Conservation (phyloP, 2,329 filamentous ascomycete species). For the Aspergillus ochraceus region DNA sequence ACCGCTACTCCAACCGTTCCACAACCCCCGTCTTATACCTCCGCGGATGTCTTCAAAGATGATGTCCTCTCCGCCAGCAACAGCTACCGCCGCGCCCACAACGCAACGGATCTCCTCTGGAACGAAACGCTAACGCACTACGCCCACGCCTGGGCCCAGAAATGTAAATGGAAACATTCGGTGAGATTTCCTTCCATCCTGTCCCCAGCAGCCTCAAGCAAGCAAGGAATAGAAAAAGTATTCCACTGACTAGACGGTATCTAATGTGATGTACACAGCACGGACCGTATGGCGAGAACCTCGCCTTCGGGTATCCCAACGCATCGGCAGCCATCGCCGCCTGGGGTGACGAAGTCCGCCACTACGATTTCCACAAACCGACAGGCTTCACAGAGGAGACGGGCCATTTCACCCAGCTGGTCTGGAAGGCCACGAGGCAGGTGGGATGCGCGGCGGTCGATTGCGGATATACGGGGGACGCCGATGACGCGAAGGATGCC, state of each 20-base stretch:
- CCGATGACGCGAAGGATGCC: constrained; percentile 1
- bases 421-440: constrained; percentile 64
- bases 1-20: constrained; percentile 27
- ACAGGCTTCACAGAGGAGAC: constrained; percentile 59
- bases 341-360: constrained; percentile 62
- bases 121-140: constrained; percentile 62
- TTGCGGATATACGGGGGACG: constrained; percentile 37
- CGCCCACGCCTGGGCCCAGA: constrained; percentile 52
- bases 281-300: constrained; percentile 72
- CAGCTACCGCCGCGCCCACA: constrained; percentile 63
- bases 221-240: too few species aligned
- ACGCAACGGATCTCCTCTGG: constrained; percentile 61
- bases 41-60: constrained; percentile 42
- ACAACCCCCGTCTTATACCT: constrained; percentile 43
- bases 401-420: constrained; percentile 72
- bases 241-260: too few species aligned
- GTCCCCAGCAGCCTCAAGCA: not conserved
- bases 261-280: constrained; percentile 34
- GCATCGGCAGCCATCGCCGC: constrained; percentile 60
- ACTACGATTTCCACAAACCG: constrained; percentile 60
- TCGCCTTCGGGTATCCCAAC: constrained; percentile 66
- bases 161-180: constrained; percentile 47
- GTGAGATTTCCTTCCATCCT: constrained; percentile 15
- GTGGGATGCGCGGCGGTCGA: constrained; percentile 57
- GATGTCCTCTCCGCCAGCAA: constrained; percentile 68